Evolutionary conservation across 2,329 filamentous ascomycete species (phyloP), one percentile per base, ranked within the genome.

Genomic region (Aspergillus sergii): DNA sequence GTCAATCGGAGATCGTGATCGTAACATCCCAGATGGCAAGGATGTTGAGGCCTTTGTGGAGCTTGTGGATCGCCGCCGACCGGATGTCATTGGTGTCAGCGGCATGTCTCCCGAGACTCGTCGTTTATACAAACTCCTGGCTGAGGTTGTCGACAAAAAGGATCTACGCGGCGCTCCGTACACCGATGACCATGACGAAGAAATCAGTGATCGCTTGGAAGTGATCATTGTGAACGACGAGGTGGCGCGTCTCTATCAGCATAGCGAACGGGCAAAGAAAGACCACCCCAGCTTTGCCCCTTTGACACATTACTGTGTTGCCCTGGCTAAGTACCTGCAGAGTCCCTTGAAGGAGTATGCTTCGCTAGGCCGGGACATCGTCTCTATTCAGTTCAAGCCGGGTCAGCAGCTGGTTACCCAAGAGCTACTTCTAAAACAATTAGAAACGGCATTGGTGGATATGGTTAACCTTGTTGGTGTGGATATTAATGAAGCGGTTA

Each of bases 381-480:
- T 90, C 14, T 96, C 94, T 1, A 86, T 99, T 64, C 87, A 89
- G 23, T 97, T 97, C 78, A 93, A 97, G 70, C 88, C 92, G 4
- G 94, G 93, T 71, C 95, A 99, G 76, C 91, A 94, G 65, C 86
- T 97, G 34, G 85, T 99, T 16, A 91, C 94, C 0, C 88, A 93
- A 64, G 94, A 98, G 43, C 94, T 96, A 80, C 84, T 99, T 45
- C 82, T 90, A 66, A 93, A 92, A 75, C 88, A 93, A 64, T 85
- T 99, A 19, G 95, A 99, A 73, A 96, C 92, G n/a, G 93, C 94
- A 51, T 92, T 99, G 88, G 94, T 99, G 12, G 95, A 99, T 75
- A 97, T 97, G 86, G 95, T 99, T 70, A 99, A 99, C 76, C 88
- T 99, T 50, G 93, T 94, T 53, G 95, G 95, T 73, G 92, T 99